A percentile compares a stretch with the other conserved stretches of the same genome.
These are phyloP conservation scores for Alternaria triticina DNA, from an alignment of 2,329 filamentous ascomycete genomes.

Conservation along the genomic window DNA sequence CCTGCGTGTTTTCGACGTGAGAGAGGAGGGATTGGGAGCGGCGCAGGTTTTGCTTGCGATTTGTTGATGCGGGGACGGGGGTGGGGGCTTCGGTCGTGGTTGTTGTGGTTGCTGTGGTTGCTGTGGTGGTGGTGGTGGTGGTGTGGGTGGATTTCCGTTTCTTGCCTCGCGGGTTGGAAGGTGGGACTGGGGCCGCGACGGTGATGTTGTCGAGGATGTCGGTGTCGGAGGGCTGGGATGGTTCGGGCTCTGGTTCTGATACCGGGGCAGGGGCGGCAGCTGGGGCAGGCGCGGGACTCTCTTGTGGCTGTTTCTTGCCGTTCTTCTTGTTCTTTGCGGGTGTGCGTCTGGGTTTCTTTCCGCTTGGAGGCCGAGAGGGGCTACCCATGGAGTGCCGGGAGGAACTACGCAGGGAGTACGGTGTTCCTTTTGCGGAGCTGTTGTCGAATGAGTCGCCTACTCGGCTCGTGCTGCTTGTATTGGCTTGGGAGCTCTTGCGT, in stretches of 20 bases:
- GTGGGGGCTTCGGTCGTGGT: constrained; percentile 4
- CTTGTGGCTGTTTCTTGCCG: constrained; percentile 1
- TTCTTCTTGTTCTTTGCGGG: constrained; percentile 13
- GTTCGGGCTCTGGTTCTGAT: background rate
- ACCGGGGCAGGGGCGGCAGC: background rate
- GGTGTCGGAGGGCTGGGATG: constrained; percentile 31
- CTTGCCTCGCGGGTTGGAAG: constrained; percentile 5
- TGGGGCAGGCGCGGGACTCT: background rate
- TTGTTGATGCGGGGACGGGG: constrained; percentile 24
- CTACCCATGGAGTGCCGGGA: constrained; percentile 33
- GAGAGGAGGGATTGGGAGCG: constrained; percentile 40
- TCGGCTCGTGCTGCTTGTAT: constrained; percentile 36
- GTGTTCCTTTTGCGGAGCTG: constrained; percentile 23
- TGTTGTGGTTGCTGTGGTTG: too few species aligned
- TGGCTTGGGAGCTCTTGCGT: constrained; percentile 11
- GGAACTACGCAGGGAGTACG: constrained; percentile 34
- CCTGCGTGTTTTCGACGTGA: constrained; percentile 34
- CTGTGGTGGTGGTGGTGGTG: constrained; percentile 6
- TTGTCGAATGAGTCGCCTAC: constrained; percentile 48
- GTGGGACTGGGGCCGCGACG: constrained; percentile 32
- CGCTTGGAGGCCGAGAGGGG: constrained; percentile 19
- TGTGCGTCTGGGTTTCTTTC: constrained; percentile 35
- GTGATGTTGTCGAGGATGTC: constrained; percentile 51
- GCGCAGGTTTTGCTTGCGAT: constrained; percentile 30
- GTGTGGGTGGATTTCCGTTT: constrained; percentile 30